Conservation (phyloP, 257 asterid species). For the Verbena officinalis region DNA sequence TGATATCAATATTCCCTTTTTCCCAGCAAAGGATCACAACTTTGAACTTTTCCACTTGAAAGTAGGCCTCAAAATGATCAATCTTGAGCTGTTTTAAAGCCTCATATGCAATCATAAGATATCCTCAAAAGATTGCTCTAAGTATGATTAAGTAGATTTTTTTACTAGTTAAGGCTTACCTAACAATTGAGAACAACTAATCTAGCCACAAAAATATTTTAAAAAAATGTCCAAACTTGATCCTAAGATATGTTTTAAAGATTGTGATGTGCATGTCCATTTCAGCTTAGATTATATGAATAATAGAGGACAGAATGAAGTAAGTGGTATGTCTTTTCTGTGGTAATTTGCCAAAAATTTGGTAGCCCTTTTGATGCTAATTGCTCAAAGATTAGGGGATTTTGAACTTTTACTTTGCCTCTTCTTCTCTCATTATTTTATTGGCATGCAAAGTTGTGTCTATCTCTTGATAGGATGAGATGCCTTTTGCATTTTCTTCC, state of each 20-base stretch:
- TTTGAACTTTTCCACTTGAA: not conserved
- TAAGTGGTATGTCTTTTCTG: conserved; percentile 17
- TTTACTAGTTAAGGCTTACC: not conserved
- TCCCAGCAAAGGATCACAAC: not conserved
- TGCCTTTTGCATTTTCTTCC: not conserved
- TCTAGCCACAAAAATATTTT: not conserved
- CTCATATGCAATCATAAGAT: not conserved
- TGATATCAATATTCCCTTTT: not conserved
- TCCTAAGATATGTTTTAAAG: not conserved
- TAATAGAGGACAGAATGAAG: no score
- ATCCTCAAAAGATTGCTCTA: not conserved
- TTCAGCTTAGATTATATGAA: conserved; percentile 24
- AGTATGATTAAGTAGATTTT: not conserved
- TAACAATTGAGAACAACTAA: not conserved
- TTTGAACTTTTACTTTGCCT: conserved; percentile 20
- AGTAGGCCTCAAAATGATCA: not conserved
- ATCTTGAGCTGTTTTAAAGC: not conserved
- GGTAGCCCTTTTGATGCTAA: conserved; percentile 6
- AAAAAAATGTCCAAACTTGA: not conserved
- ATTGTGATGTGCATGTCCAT: not conserved
- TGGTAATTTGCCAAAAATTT: conserved; percentile 24
- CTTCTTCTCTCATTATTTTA: not conserved
- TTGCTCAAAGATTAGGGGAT: not conserved
- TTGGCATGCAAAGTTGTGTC: not conserved
- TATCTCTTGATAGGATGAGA: not conserved